Conservation (phyloP, 164 flowering plant genomes). For the Brasenia schreberi region DNA sequence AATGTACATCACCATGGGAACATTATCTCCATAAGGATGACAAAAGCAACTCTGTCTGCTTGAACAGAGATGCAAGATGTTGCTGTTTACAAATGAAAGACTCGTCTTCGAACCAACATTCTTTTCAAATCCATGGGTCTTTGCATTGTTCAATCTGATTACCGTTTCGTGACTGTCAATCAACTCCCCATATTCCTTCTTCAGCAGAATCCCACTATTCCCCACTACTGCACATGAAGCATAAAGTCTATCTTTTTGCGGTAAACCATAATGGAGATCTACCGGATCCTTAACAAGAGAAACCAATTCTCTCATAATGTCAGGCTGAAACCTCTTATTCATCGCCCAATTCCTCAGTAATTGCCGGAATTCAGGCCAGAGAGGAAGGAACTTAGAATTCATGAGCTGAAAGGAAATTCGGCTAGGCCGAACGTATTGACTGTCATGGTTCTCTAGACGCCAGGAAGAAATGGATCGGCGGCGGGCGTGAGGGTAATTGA, state of each 20-base stretch:
- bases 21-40: constrained; percentile 72
- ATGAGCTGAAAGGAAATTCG: constrained; percentile 21
- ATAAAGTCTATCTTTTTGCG: constrained; percentile 15
- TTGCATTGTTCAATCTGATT: constrained; percentile 83
- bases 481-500: constrained; percentile 30
- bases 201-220: constrained; percentile 78
- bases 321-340: constrained; percentile 37
- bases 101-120: constrained; percentile 16
- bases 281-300: constrained; percentile 33
- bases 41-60: constrained; percentile 64
- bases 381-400: constrained; percentile 33
- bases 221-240: constrained; percentile 87
- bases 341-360: constrained; percentile 47
- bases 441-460: constrained; percentile 21
- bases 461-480: constrained; percentile 36
- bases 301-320: constrained; percentile 48
- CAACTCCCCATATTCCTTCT: constrained; percentile 35
- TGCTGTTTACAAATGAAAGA: constrained; percentile 14
- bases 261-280: constrained; percentile 24
- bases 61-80: constrained; percentile 71
- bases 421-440: constrained; percentile 9
- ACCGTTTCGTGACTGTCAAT: constrained; percentile 85
- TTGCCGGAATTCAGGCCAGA: constrained; percentile 52
- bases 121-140: constrained; percentile 24
- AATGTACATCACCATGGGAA: constrained; percentile 77